These are phyloP conservation scores for Davidsoniella eucalypti DNA, from an alignment of 2,329 filamentous ascomycete species.

Conservation along the genomic window DNA sequence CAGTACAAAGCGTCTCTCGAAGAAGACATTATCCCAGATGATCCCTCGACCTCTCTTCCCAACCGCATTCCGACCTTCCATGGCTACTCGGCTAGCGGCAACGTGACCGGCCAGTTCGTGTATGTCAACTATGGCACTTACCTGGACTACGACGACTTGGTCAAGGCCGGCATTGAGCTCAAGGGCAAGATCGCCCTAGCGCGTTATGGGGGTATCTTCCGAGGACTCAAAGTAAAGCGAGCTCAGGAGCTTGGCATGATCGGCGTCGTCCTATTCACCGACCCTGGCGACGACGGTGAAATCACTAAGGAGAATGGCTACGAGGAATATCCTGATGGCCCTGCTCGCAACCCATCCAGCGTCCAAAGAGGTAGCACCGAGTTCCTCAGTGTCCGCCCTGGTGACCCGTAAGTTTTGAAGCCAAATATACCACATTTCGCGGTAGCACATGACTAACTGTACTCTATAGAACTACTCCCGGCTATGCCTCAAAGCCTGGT, in stretches of 20 bases:
- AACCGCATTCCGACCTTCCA: conserved; percentile 81
- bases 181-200: conserved; percentile 74
- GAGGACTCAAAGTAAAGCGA: conserved; percentile 81
- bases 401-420: conserved; percentile 43
- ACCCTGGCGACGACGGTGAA: conserved; percentile 76
- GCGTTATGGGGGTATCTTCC: conserved; percentile 74
- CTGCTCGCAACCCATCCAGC: conserved; percentile 71
- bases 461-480: conserved; percentile 55
- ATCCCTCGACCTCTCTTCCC: conserved; percentile 56
- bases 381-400: conserved; percentile 53
- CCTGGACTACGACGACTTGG: conserved; percentile 67
- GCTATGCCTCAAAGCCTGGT: conserved; percentile 86
- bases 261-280: conserved; percentile 69
- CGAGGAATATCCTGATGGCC: conserved; percentile 66
- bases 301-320: conserved; percentile 69
- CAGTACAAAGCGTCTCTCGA: conserved; percentile 66
- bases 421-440: not conserved
- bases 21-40: conserved; percentile 72
- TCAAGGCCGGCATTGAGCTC: conserved; percentile 57
- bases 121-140: conserved; percentile 88
- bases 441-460: not conserved
- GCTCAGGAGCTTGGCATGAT: conserved; percentile 83
- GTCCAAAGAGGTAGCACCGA: conserved; percentile 81
- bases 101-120: conserved; percentile 74
- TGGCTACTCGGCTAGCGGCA: conserved; percentile 82